Evolutionary conservation across 495 filamentous ascomycete species (phyloP).

Genomic region (Penicillium coffeae): DNA sequence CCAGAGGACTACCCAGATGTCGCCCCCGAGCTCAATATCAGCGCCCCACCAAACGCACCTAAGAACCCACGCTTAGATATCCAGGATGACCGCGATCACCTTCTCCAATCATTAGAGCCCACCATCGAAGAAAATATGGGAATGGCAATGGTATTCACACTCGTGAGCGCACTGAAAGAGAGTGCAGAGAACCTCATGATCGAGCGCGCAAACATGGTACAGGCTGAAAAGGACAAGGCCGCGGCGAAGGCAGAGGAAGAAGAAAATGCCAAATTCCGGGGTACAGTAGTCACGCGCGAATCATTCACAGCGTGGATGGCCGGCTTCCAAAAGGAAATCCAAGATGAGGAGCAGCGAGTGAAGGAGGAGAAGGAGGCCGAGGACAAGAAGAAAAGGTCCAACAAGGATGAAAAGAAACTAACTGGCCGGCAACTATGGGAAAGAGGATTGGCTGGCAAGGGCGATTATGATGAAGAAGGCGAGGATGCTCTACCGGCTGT

Average conservation of each 20-base stretch:
- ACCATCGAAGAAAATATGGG: conserved; percentile 86
- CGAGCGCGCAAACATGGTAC: conserved; percentile 61
- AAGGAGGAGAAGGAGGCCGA: conserved; percentile 71
- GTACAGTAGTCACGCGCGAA: conserved; percentile 79
- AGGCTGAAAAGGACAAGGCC: conserved; percentile 60
- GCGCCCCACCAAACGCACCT: conserved; percentile 62
- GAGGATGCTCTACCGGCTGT: conserved; percentile 55
- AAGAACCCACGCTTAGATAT: conserved; percentile 60
- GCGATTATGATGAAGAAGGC: conserved; percentile 66
- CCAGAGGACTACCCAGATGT: conserved; percentile 84
- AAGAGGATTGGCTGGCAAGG: conserved; percentile 69
- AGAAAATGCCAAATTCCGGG: conserved; percentile 94
- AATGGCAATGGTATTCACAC: conserved; percentile 97
- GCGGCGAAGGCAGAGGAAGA: conserved; percentile 72
- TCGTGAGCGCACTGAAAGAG: conserved; percentile 84
- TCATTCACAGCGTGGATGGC: conserved; percentile 80
- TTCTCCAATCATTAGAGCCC: conserved; percentile 64
- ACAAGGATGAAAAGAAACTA: conserved; percentile 59
- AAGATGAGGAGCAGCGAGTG: conserved; percentile 59
- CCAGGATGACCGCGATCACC: conserved; percentile 62
- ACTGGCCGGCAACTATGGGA: conserved; percentile 86
- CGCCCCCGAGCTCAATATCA: conserved; percentile 74
- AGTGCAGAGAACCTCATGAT: conserved; percentile 72
- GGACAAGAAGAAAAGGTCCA: conserved; percentile 64
- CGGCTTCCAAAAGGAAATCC: conserved; percentile 73